Conservation (phyloP, 225 moss, liverwort and hornwort species). For the Rhytidiadelphus loreus region DNA sequence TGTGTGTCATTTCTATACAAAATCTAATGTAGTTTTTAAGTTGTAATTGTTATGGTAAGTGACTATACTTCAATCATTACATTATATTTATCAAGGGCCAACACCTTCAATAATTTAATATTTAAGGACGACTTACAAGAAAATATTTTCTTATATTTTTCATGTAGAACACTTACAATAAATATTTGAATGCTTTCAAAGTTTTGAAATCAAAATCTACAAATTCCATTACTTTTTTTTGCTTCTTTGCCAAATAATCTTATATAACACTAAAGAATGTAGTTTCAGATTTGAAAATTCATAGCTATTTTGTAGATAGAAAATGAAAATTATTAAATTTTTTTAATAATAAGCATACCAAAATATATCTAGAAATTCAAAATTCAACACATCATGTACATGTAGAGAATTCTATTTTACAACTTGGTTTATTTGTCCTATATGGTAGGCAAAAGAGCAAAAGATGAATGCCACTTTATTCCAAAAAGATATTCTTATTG, state of each 20-base stretch:
- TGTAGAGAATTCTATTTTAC: background rate
- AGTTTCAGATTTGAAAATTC: background rate
- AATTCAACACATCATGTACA: background rate
- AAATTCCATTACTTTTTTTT: too few species aligned
- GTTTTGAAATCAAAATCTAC: background rate
- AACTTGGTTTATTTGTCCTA: background rate
- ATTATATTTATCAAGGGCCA: background rate
- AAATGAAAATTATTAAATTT: background rate
- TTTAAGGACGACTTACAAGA: too few species aligned
- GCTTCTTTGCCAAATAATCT: background rate
- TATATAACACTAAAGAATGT: background rate
- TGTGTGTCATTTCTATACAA: background rate
- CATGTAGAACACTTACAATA: background rate
- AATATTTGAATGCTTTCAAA: background rate
- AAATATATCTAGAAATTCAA: background rate
- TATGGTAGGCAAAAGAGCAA: conserved; percentile 11
- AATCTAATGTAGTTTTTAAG: background rate
- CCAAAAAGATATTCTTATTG: conserved; percentile 46
- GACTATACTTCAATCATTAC: background rate
- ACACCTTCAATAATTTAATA: background rate
- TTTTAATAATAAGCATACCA: too few species aligned
- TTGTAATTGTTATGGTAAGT: background rate
- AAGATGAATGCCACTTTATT: conserved; percentile 4
- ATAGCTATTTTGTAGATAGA: background rate
- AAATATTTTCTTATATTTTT: background rate